phyloP scores from a whole-genome alignment of 1,284 basidiomycete genomes.

The Malassezia equina region DNA sequence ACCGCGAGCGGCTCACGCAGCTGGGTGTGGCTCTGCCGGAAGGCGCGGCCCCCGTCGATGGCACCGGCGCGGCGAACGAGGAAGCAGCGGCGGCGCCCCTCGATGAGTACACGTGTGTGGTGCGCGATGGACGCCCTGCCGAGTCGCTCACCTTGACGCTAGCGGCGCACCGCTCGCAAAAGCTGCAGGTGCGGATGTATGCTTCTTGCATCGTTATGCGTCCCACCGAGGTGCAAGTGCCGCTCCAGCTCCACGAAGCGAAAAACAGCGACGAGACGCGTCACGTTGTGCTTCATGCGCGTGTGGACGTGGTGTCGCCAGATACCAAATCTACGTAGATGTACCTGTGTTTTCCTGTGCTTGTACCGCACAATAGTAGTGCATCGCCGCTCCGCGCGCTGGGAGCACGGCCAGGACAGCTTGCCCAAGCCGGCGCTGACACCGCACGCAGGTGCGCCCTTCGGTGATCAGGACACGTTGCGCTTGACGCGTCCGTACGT shows the following conservation, averaged over 20 bases:
- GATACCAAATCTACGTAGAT: neutral
- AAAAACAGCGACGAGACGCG: conserved; percentile 47
- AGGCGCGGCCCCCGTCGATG: neutral
- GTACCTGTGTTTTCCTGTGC: neutral
- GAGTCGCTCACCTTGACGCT: conserved; percentile 32
- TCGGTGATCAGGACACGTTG: conserved; percentile 82
- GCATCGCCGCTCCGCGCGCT: conserved; percentile 31
- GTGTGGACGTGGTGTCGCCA: conserved; percentile 20
- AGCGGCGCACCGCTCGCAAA: conserved; percentile 30
- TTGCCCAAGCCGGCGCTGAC: conserved; percentile 83
- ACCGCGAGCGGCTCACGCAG: conserved; percentile 50
- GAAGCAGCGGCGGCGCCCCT: neutral
- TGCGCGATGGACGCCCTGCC: conserved; percentile 5
- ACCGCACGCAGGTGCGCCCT: conserved; percentile 77
- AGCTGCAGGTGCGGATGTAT: conserved; percentile 37
- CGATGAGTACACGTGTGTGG: conserved; percentile 24
- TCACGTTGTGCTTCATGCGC: conserved; percentile 24
- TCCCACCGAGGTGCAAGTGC: conserved; percentile 24
- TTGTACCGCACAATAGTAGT: conserved; percentile 34
- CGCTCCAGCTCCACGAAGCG: conserved; percentile 38
- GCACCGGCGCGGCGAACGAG: neutral
- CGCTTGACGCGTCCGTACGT: conserved; percentile 64
- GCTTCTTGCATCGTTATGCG: conserved; percentile 19
- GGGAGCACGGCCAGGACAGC: conserved; percentile 79
- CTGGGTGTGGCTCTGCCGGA: conserved; percentile 47